Percentiles rank a stretch among this genome's conserved stretches.
Evolutionary conservation across 1,284 basidiomycete genomes (phyloP).

Genomic region (Trametes versicolor): DNA sequence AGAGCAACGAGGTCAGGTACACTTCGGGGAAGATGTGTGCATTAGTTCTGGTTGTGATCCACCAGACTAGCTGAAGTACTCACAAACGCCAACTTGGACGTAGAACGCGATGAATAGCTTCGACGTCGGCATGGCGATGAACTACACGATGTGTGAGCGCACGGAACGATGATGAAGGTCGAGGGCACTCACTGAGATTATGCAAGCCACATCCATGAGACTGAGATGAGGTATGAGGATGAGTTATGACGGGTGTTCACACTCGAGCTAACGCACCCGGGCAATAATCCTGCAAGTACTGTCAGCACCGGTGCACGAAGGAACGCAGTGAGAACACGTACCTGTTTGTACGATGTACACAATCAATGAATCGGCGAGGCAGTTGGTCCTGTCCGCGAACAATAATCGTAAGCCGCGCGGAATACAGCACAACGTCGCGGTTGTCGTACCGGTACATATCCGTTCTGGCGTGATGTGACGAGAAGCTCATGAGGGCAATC

Average conservation of each 20-base stretch:
- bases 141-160: background rate
- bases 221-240: background rate
- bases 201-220: background rate
- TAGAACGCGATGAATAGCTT: background rate
- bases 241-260: too few relatives aligned
- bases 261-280: background rate
- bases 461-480: background rate
- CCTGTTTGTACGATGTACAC: background rate
- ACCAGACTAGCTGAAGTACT: background rate
- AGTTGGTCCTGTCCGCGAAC: background rate
- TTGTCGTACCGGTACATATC: too few relatives aligned
- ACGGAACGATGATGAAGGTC: background rate
- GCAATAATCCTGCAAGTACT: background rate
- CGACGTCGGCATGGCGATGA: background rate
- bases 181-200: background rate
- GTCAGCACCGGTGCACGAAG: background rate
- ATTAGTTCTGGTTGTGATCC: background rate
- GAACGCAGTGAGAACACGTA: background rate
- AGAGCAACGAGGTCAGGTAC: background rate
- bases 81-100: background rate
- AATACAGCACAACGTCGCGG: background rate
- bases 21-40: background rate
- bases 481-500: background rate
- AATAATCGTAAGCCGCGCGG: background rate
- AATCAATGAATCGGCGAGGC: background rate